Percentiles rank a stretch among this genome's conserved stretches.
These are phyloP conservation scores for Desmodesmus armatus DNA, from an alignment of 139 green algal species.

Conservation along the genomic window DNA sequence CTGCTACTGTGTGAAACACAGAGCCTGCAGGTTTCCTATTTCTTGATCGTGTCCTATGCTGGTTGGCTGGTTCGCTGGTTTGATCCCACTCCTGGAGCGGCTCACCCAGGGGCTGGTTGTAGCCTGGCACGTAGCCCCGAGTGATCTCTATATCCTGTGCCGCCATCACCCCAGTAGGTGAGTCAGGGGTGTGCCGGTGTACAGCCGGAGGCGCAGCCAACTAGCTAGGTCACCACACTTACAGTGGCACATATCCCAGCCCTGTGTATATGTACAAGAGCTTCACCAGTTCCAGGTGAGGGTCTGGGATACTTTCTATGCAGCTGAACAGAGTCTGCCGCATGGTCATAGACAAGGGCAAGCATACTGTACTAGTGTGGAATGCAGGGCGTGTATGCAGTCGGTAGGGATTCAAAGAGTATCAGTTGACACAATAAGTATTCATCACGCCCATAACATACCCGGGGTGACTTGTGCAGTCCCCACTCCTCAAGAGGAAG, in stretches of 20 bases:
- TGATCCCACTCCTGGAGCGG: too few species aligned
- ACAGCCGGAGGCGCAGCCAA: not conserved
- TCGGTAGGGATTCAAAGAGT: too few species aligned
- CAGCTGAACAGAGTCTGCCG: constrained; percentile 33
- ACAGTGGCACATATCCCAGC: constrained; percentile 71
- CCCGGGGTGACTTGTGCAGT: too few species aligned
- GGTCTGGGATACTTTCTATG: constrained; percentile 47
- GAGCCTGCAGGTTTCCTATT: too few species aligned
- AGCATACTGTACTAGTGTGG: too few species aligned
- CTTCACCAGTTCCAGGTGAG: constrained; percentile 43
- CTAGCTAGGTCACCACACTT: not conserved
- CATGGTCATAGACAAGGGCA: constrained; percentile 50
- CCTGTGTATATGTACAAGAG: constrained; percentile 54
- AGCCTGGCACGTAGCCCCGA: constrained; percentile 78
- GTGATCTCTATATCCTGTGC: constrained; percentile 80
- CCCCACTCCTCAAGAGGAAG: too few species aligned
- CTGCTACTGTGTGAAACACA: too few species aligned
- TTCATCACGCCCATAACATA: too few species aligned
- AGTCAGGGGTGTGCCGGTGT: not conserved
- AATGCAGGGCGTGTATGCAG: not conserved
- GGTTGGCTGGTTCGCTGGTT: too few species aligned
- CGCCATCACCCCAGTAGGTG: not conserved
- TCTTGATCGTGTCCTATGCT: too few species aligned
- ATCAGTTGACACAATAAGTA: too few species aligned
- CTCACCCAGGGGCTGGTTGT: constrained; percentile 53